A percentile compares a stretch with the other conserved stretches of the same genome.
These are phyloP conservation scores for Colletotrichum paranaense DNA, from an alignment of 2,329 filamentous ascomycete species.

Conservation along the genomic window DNA sequence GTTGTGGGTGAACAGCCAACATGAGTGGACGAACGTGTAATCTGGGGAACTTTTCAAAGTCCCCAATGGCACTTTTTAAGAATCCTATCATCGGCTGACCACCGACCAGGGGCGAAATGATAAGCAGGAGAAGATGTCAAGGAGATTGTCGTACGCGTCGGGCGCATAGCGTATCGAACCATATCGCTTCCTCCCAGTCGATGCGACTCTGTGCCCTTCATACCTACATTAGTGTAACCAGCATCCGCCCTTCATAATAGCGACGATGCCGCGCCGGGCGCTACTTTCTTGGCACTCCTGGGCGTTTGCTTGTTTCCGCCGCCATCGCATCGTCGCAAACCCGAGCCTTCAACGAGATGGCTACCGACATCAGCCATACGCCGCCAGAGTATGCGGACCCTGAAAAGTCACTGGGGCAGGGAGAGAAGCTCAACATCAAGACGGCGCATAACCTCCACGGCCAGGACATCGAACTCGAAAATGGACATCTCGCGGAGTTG, in stretches of 20 bases:
- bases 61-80: not conserved
- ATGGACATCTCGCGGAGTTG: conserved; percentile 29
- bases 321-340: not conserved
- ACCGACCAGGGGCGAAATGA: not conserved
- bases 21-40: not conserved
- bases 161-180: not conserved
- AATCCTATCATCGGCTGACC: not conserved
- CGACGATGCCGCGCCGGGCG: conserved; percentile 31
- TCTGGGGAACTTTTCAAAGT: not conserved
- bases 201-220: not conserved
- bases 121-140: not conserved
- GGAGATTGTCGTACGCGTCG: not conserved
- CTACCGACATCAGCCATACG: conserved; percentile 23
- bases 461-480: conserved; percentile 24
- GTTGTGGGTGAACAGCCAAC: not conserved
- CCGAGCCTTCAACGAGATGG: not conserved
- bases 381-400: conserved; percentile 4
- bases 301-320: not conserved
- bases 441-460: conserved; percentile 23
- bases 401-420: conserved; percentile 8
- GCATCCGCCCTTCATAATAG: not conserved
- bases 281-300: conserved; percentile 28
- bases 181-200: not conserved
- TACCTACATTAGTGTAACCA: not conserved
- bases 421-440: conserved; percentile 1